Evolutionary conservation across 1,284 basidiomycete genomes (phyloP).

Genomic region (Cutaneotrichosporon cyanovorans): DNA sequence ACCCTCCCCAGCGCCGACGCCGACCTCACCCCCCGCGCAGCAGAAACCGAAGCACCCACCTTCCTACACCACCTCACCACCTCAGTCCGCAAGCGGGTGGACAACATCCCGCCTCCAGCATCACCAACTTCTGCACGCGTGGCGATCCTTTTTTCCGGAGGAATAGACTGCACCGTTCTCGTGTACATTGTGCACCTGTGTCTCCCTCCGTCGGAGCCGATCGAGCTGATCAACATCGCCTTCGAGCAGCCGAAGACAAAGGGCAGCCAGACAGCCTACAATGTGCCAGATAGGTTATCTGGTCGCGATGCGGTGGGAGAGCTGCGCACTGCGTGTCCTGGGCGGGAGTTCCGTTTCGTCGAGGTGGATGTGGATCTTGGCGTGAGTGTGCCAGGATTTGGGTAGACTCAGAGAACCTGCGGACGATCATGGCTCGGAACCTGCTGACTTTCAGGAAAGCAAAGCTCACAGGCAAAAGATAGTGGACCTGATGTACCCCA

Average conservation of each 20-base stretch:
- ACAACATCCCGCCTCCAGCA: slow-evolving; percentile 44
- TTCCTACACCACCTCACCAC: slow-evolving; percentile 33
- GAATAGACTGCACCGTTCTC: slow-evolving; percentile 83
- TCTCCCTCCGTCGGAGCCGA: slow-evolving; percentile 64
- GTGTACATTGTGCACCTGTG: slow-evolving; percentile 72
- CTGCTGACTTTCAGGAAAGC: slow-evolving; percentile 61
- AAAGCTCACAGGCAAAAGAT: slow-evolving; percentile 54
- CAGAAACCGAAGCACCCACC: slow-evolving; percentile 21
- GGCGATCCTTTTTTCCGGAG: slow-evolving; percentile 89
- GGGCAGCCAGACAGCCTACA: slow-evolving; percentile 35
- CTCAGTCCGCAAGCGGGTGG: slow-evolving; percentile 46
- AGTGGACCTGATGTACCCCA: slow-evolving; percentile 71
- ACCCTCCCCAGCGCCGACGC: slow-evolving; percentile 7
- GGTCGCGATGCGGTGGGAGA: slow-evolving; percentile 71
- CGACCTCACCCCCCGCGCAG: slow-evolving; percentile 3
- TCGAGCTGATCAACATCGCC: slow-evolving; percentile 91
- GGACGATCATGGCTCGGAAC: too few species aligned
- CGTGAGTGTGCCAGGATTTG: too few species aligned
- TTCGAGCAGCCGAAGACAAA: slow-evolving; percentile 82
- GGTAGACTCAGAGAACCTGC: too few species aligned
- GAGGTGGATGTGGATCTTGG: slow-evolving; percentile 76
- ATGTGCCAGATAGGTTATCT: slow-evolving; percentile 80
- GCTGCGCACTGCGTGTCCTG: slow-evolving; percentile 61
- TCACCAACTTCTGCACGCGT: slow-evolving; percentile 50
- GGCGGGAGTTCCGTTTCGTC: slow-evolving; percentile 82